Evolutionary conservation across 345 rosid genomes (phyloP).

Genomic region (Hypericum androsaemum): DNA sequence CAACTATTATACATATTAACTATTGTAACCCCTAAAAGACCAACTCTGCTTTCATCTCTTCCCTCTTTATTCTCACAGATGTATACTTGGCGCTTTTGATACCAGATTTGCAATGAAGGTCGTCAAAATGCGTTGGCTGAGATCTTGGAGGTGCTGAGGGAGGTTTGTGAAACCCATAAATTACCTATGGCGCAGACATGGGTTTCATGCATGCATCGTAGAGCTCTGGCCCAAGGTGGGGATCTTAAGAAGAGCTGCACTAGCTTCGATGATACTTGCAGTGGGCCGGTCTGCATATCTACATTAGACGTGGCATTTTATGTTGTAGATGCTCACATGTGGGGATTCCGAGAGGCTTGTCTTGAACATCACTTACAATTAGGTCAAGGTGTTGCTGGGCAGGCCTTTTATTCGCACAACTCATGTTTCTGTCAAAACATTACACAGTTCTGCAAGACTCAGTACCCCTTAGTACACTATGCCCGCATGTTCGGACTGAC

Average conservation of each 20-base stretch:
- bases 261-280: slow-evolving; percentile 83
- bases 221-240: slow-evolving; percentile 72
- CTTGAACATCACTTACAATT: slow-evolving; percentile 91
- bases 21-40: slow-evolving; percentile 25
- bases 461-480: slow-evolving; percentile 91
- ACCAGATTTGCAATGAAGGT: slow-evolving; percentile 86
- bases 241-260: slow-evolving; percentile 82
- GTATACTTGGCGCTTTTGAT: slow-evolving; percentile 30
- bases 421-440: slow-evolving; percentile 69
- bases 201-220: slow-evolving; percentile 92
- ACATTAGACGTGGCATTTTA: slow-evolving; percentile 79
- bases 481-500: slow-evolving; percentile 81
- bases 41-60: slow-evolving; percentile 23
- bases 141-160: slow-evolving; percentile 80
- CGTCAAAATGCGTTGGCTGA: slow-evolving; percentile 84
- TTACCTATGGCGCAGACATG: slow-evolving; percentile 97
- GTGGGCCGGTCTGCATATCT: slow-evolving; percentile 88
- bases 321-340: slow-evolving; percentile 77
- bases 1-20: slow-evolving; percentile 10
- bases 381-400: slow-evolving; percentile 92
- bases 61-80: slow-evolving; percentile 29
- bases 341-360: slow-evolving; percentile 96
- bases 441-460: slow-evolving; percentile 67
- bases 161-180: slow-evolving; percentile 73
- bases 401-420: slow-evolving; percentile 63